Evolutionary conservation across 352 stramenopile genomes (phyloP), one percentile per base, ranked within the genome.

Genomic region (Phytophthora palmivora): DNA sequence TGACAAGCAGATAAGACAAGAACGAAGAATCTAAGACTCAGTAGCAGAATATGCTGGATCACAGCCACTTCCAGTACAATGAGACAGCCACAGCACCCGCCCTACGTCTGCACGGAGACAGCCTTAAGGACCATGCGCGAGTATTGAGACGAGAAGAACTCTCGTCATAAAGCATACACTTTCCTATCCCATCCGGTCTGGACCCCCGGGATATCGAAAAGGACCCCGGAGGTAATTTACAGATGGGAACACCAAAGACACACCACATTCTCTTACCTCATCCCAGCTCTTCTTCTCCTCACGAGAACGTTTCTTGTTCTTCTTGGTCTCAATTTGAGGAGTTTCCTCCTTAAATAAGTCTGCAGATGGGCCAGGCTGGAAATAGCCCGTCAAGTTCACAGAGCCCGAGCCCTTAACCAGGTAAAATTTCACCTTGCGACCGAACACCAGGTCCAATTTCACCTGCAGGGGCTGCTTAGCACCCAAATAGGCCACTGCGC

Each of bases 101-200:
- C 68, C 77, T 88, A 80, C 79, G 67, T 56, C 77, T 60, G 72
- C 79, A 79, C 85, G 85, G 84, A 94, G 85, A 91, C 86, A 95
- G 86, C 86, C 86, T 95, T 95, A 95, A 95, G 86, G 86, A 95
- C 86, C 80, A 89, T 91, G 86, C 84, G 63, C 65, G 79, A 87
- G 79, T 85, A 80, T 76, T 77, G 41, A 67, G 70, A 74, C 79
- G 64, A 85, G 79, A 91, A 95, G 72, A 95, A 95, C 86, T 91
- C 81, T 82, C 67, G 73, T 59, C 70, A 64, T 71, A 46, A 61
- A 57, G 69, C 58, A 74, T 86, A 91, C 84, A 82, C 79, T 72
- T 88, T 91, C 32, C 78, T 95, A 82, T 95, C 71, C 86, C 86
- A 91, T 81, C 77, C 72, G 84, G 86, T 95, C 86, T 95, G 86